phyloP scores from a whole-genome alignment of 2,329 filamentous ascomycete genomes.

The Penicillium aurantiogriseum region DNA sequence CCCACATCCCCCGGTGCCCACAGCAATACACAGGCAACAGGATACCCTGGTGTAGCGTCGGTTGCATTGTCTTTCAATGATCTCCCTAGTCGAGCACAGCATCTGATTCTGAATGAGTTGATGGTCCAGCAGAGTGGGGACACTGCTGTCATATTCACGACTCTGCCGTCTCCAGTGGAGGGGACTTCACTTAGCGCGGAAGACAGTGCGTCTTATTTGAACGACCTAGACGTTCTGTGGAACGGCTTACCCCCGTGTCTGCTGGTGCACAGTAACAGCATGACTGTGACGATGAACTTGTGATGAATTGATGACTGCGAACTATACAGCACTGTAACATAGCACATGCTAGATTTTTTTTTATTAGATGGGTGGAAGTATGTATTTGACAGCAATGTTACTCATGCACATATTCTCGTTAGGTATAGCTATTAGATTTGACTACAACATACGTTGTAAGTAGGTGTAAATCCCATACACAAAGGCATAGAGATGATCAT shows the following conservation, averaged over 20 bases:
- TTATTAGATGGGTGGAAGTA: background rate
- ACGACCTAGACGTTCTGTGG: slow-evolving; percentile 75
- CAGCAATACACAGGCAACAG: slow-evolving; percentile 37
- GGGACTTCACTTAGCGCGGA: slow-evolving; percentile 70
- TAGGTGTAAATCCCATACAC: background rate
- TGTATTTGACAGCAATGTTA: background rate
- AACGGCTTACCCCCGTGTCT: slow-evolving; percentile 72
- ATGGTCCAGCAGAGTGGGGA: slow-evolving; percentile 66
- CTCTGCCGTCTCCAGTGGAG: slow-evolving; percentile 75
- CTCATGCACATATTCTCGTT: background rate
- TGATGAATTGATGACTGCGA: slow-evolving; percentile 25
- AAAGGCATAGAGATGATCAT: slow-evolving; percentile 11
- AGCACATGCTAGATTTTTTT: background rate
- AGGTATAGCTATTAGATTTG: background rate
- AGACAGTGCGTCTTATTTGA: slow-evolving; percentile 71
- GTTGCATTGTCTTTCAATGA: slow-evolving; percentile 81
- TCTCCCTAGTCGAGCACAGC: slow-evolving; percentile 77
- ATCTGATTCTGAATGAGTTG: slow-evolving; percentile 82
- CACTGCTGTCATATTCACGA: slow-evolving; percentile 79
- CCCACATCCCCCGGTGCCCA: slow-evolving; percentile 16
- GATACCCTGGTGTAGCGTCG: slow-evolving; percentile 59
- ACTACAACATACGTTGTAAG: too few species aligned
- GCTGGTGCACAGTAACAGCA: slow-evolving; percentile 81
- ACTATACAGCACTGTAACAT: slow-evolving; percentile 3
- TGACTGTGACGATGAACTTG: slow-evolving; percentile 68